A percentile compares a stretch with the other conserved stretches of the same genome.
Conservation (phyloP, 2,329 filamentous ascomycete genomes). For the Venturia aucupariae region DNA sequence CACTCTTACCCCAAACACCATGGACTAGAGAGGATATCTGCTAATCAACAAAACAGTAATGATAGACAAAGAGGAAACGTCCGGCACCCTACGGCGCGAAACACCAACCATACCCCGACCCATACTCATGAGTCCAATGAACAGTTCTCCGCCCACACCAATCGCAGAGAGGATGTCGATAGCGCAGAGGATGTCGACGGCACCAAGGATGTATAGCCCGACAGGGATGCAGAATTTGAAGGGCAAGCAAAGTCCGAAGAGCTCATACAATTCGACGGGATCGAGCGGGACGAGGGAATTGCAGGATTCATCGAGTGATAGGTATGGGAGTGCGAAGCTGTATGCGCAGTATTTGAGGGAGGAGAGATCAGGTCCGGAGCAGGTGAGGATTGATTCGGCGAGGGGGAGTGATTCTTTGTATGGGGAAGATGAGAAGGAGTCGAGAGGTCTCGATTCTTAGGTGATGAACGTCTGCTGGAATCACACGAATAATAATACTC, state of each 20-base stretch:
- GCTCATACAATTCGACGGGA: not conserved
- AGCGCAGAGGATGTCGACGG: not conserved
- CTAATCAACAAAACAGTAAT: slow-evolving; percentile 22
- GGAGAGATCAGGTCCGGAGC: not conserved
- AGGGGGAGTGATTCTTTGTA: not conserved
- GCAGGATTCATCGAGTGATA: slow-evolving; percentile 3
- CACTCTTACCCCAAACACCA: too few species aligned
- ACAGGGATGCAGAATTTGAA: not conserved
- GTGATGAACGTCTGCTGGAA: not conserved
- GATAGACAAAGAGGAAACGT: slow-evolving; percentile 31
- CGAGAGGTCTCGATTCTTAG: not conserved
- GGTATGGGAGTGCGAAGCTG: slow-evolving; percentile 23
- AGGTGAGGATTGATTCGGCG: not conserved
- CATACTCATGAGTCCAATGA: not conserved
- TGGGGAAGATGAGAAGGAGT: not conserved
- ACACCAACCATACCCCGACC: not conserved
- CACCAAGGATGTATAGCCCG: not conserved
- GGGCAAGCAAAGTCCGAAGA: not conserved
- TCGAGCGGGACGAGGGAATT: not conserved
- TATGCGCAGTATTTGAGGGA: slow-evolving; percentile 28
- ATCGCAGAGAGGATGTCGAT: not conserved
- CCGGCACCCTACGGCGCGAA: slow-evolving; percentile 18
- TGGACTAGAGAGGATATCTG: not conserved
- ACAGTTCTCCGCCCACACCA: not conserved
- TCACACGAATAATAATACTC: not conserved